A percentile compares a stretch with the other conserved stretches of the same genome.
These are phyloP conservation scores for Botrytis galanthina DNA, from an alignment of 2,329 filamentous ascomycete species.

Conservation along the genomic window DNA sequence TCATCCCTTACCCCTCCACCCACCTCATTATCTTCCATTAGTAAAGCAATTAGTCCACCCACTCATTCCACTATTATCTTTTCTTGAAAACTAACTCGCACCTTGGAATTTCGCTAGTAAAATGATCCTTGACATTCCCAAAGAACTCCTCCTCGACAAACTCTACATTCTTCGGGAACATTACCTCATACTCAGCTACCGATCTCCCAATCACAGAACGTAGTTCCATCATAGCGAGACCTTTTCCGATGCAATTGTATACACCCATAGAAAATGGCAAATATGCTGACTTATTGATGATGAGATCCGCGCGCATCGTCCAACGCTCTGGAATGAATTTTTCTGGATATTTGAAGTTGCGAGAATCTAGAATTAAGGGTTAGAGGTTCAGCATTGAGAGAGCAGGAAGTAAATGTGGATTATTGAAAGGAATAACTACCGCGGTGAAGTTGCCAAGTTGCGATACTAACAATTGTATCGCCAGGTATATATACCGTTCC, in stretches of 20 bases:
- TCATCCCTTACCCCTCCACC: not conserved
- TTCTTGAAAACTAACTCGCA: not conserved
- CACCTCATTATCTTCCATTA: not conserved
- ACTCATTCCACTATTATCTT: not conserved
- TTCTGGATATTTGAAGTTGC: constrained; percentile 24
- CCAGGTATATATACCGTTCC: constrained; percentile 1
- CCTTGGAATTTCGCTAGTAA: not conserved
- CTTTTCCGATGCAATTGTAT: constrained; percentile 37
- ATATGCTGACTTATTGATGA: constrained; percentile 33
- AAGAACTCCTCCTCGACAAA: not conserved
- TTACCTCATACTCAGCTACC: not conserved
- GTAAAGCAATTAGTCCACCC: not conserved
- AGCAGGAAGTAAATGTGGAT: too few relatives aligned
- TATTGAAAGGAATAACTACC: constrained; percentile 11
- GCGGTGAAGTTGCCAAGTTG: constrained; percentile 23
- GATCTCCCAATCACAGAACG: constrained; percentile 30
- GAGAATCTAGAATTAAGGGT: not conserved
- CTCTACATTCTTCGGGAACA: not conserved
- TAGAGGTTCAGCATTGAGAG: not conserved
- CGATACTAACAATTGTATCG: constrained; percentile 20
- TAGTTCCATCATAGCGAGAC: constrained; percentile 38
- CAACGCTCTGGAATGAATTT: constrained; percentile 39
- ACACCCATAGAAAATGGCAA: constrained; percentile 32
- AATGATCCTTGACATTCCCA: not conserved
- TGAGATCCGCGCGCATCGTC: constrained; percentile 28